Evolutionary conservation across 2,329 filamentous ascomycete species (phyloP).

Genomic region (Graphium sp.): DNA sequence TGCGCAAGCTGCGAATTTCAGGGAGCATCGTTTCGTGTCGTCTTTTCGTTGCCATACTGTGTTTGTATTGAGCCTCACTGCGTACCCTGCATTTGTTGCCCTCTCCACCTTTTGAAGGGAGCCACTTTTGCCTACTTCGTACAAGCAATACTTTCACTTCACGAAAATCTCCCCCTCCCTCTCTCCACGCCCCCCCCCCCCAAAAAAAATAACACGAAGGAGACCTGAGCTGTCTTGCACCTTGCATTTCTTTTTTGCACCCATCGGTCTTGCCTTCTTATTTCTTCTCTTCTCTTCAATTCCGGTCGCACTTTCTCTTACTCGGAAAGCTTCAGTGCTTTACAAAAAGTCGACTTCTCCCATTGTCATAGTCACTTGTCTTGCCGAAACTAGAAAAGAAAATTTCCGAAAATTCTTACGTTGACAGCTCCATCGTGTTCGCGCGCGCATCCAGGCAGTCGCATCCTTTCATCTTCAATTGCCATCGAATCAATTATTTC

Average conservation of each 20-base stretch:
- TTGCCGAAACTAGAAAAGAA: background rate
- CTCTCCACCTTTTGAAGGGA: constrained; percentile 13
- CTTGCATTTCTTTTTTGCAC: too few relatives aligned
- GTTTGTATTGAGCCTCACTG: too few relatives aligned
- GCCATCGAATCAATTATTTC: background rate
- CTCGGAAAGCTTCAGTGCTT: too few relatives aligned
- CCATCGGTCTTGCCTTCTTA: too few relatives aligned
- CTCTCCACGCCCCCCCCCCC: constrained; percentile 1
- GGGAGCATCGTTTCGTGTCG: constrained; percentile 16
- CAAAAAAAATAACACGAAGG: constrained; percentile 1
- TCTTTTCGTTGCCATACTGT: constrained; percentile 12
- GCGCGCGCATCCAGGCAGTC: too few relatives aligned
- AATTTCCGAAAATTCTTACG: background rate
- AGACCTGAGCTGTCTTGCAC: too few relatives aligned
- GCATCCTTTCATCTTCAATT: background rate
- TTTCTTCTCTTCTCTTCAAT: too few relatives aligned
- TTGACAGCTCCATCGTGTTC: background rate
- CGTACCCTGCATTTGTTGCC: too few relatives aligned
- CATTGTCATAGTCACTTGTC: too few relatives aligned
- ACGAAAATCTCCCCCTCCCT: constrained; percentile 3
- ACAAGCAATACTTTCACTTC: constrained; percentile 3
- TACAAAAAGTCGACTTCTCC: too few relatives aligned
- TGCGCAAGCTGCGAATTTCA: constrained; percentile 19
- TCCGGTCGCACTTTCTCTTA: too few relatives aligned
- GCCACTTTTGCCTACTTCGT: constrained; percentile 4